Evolutionary conservation across 352 stramenopile species (phyloP).

Genomic region (Pythium periplocum): DNA sequence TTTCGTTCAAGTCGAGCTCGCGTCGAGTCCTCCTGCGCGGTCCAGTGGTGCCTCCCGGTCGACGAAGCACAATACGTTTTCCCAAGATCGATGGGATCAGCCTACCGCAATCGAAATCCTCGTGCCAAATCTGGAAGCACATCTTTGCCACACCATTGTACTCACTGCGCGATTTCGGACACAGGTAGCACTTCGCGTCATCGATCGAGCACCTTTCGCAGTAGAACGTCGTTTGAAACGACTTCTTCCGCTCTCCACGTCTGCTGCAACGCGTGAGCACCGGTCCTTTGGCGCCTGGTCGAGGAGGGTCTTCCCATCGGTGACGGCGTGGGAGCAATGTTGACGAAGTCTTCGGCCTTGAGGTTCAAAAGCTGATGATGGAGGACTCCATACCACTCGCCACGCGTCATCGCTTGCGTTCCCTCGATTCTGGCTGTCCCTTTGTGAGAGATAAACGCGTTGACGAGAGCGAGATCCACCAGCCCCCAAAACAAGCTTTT

Average conservation of each 20-base stretch:
- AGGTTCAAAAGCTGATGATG: slow-evolving; percentile 7
- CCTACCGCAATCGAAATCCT: slow-evolving; percentile 14
- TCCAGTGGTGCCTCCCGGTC: slow-evolving; percentile 5
- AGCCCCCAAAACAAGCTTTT: slow-evolving; percentile 14
- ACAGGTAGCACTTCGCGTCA: slow-evolving; percentile 15
- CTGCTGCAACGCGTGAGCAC: slow-evolving; percentile 1
- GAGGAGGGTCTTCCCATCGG: neutral
- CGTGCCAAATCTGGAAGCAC: slow-evolving; percentile 23
- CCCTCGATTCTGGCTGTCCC: slow-evolving; percentile 2
- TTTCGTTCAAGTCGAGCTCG: slow-evolving; percentile 2
- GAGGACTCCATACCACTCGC: slow-evolving; percentile 3
- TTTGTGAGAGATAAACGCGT: slow-evolving; percentile 15
- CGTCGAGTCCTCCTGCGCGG: slow-evolving; percentile 16
- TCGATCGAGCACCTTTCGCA: slow-evolving; percentile 16
- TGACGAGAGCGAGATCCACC: slow-evolving; percentile 16
- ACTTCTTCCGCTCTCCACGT: slow-evolving; percentile 10
- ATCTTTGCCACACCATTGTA: slow-evolving; percentile 15
- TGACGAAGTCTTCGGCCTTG: slow-evolving; percentile 14
- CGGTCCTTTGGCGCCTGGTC: neutral
- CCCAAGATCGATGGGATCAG: slow-evolving; percentile 10
- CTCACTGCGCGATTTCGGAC: slow-evolving; percentile 9
- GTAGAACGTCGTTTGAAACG: slow-evolving; percentile 18
- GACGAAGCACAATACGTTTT: slow-evolving; percentile 16
- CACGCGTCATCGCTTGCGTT: slow-evolving; percentile 3
- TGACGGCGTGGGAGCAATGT: slow-evolving; percentile 1